Base-by-base conservation (phyloP, 805 yeast genomes). In the Kluyveromyces wickerhamii region DNA sequence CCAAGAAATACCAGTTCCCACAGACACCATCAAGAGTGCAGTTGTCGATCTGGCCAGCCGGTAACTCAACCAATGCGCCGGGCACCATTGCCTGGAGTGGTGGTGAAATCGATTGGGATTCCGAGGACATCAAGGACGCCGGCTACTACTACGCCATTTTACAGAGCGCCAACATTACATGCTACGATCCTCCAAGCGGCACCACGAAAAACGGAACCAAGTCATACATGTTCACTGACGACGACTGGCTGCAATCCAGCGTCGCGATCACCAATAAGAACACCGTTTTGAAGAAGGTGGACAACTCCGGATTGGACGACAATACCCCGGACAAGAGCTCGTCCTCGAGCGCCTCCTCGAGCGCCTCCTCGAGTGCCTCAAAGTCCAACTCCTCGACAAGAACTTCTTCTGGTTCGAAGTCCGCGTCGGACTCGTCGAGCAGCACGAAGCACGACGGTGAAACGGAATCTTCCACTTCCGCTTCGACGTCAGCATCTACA, bases 21-120 rank as follows among this genome's bases (percentile, higher is more conserved):
- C 84, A 79, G 58, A 80, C 89, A 1, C 89, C 89, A 8, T 62
- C 85, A 34, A 66, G 80, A 51, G 62, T 87, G 30, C 85, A 81
- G 53, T 57, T 79, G 34, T 81, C 88, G 4, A 54, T 81, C 38
- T 81, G 89, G 89, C 86, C 89, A 2, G 88, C 74, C 63, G 88
- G 87, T 57, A 67, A 61, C 41, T 42, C 69, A 7, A 49, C 65
- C 20, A 70, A 68, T 49, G 72, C 71, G 15, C 43, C 49, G 18
- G 88, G 88, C 66, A 79, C 87, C 10, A 66, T 72, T 41, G 80
- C 68, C 38, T 87, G 88, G 88, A 83, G 95, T 23, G 95, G 95
- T 62, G 96, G 96, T 62, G 65, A 43, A 19, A 75, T 88, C 41
- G 67, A 84, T 63, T 88, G 96, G 96, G 60, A 79, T 56, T 71